A percentile compares a stretch with the other conserved stretches of the same genome.
Conservation (phyloP, 1,284 basidiomycete genomes). For the Chalciporus sp. region DNA sequence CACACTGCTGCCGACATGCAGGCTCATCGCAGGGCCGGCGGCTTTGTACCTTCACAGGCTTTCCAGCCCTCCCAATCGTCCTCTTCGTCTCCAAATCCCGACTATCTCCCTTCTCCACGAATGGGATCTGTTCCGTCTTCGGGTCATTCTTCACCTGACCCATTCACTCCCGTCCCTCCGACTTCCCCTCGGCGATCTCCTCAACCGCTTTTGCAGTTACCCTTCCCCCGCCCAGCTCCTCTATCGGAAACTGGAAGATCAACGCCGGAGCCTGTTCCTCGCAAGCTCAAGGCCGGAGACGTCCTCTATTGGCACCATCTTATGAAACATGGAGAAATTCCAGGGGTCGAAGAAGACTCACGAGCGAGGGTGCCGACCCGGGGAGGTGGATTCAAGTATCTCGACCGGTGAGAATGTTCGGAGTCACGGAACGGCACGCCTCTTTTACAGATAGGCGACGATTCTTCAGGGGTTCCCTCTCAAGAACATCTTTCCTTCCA, state of each 20-base stretch:
- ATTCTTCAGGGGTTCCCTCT: neutral
- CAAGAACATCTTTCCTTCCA: conserved; percentile 19
- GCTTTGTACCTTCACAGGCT: conserved; percentile 22
- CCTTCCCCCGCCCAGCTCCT: conserved; percentile 18
- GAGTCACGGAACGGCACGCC: conserved; percentile 10
- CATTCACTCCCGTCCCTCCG: conserved; percentile 17
- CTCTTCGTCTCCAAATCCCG: conserved; percentile 28
- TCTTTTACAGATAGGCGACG: conserved; percentile 16
- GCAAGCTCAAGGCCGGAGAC: conserved; percentile 62
- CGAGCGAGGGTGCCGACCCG: conserved; percentile 44
- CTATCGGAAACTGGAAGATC: conserved; percentile 19
- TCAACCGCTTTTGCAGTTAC: conserved; percentile 17
- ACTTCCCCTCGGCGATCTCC: conserved; percentile 22
- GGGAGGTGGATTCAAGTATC: conserved; percentile 11
- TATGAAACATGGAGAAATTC: conserved; percentile 71
- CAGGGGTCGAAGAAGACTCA: conserved; percentile 60
- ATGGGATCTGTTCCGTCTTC: conserved; percentile 30
- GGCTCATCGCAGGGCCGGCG: conserved; percentile 13
- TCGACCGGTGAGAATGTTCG: conserved; percentile 33
- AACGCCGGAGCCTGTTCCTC: conserved; percentile 27
- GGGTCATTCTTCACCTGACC: conserved; percentile 25
- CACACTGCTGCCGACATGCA: conserved; percentile 18
- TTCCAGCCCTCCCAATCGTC: conserved; percentile 18
- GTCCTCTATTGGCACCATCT: conserved; percentile 82
- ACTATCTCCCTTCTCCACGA: conserved; percentile 44